Conservation (phyloP, 306 rosid species). For the Sphenostylis stenocarpa region DNA sequence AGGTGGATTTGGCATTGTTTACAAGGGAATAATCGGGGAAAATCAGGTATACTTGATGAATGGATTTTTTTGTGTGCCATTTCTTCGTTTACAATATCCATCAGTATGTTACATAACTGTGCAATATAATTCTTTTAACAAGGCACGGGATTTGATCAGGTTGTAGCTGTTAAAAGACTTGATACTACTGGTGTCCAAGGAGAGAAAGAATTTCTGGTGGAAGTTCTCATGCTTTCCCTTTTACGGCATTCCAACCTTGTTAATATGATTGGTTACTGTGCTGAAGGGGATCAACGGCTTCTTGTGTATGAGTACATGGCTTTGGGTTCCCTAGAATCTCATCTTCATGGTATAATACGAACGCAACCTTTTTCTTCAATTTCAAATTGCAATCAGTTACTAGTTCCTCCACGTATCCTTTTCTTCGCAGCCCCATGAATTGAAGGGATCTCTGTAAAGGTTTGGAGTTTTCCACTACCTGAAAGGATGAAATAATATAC, state of each 20-base stretch:
- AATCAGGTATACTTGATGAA: constrained; percentile 44
- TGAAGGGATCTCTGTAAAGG: neutral
- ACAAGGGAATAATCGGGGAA: constrained; percentile 48
- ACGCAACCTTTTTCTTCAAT: neutral
- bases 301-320: constrained; percentile 79
- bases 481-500: neutral
- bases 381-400: neutral
- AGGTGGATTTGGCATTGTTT: constrained; percentile 84
- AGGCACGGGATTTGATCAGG: constrained; percentile 35
- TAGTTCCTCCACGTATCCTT: neutral
- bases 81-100: constrained; percentile 13
- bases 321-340: constrained; percentile 64
- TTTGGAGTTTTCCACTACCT: neutral
- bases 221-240: constrained; percentile 67
- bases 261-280: constrained; percentile 65
- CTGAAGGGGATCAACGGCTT: constrained; percentile 68
- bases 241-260: constrained; percentile 72
- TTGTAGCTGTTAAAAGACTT: constrained; percentile 68
- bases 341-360: constrained; percentile 58
- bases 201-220: constrained; percentile 64
- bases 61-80: neutral
- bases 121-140: constrained; percentile 4
- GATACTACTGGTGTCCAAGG: constrained; percentile 66
- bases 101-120: neutral
- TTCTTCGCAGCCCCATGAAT: neutral